phyloP scores from a whole-genome alignment of 148 eudicot species.

The Chenopodium quinoa region DNA sequence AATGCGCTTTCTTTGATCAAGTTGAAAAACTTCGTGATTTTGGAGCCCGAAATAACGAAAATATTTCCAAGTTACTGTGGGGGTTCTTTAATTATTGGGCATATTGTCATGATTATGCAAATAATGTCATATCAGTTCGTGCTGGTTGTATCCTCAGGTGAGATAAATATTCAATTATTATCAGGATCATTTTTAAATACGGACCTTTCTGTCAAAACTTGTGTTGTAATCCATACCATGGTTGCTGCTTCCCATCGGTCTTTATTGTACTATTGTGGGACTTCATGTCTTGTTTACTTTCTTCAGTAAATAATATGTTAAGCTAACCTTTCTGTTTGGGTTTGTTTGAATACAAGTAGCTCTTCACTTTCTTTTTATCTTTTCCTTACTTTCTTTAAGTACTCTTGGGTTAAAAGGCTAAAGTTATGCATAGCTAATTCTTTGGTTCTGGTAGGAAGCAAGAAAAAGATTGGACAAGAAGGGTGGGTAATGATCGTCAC shows the following conservation, averaged over 20 bases:
- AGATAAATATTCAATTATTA: conserved; percentile 15
- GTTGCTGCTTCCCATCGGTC: neutral
- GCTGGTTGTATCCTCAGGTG: conserved; percentile 71
- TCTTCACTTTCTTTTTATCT: neutral
- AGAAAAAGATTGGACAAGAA: conserved; percentile 91
- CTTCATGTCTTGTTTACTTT: neutral
- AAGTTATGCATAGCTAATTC: neutral
- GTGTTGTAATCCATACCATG: neutral
- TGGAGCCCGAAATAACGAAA: conserved; percentile 72
- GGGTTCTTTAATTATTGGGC: conserved; percentile 95
- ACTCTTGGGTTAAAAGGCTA: neutral
- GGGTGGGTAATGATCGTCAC: conserved; percentile 92
- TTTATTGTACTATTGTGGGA: neutral
- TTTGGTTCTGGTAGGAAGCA: conserved; percentile 54
- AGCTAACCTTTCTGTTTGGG: neutral
- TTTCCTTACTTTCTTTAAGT: no score
- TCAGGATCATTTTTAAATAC: neutral
- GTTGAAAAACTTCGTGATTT: conserved; percentile 70
- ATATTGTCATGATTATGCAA: conserved; percentile 80
- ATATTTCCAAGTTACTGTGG: conserved; percentile 78
- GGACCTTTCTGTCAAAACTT: neutral
- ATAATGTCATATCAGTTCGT: conserved; percentile 81
- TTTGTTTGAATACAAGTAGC: neutral
- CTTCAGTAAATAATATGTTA: no score
- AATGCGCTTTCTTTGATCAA: conserved; percentile 76